Evolutionary conservation across 2,329 filamentous ascomycete species (phyloP).

Genomic region (Alternaria brassicae): DNA sequence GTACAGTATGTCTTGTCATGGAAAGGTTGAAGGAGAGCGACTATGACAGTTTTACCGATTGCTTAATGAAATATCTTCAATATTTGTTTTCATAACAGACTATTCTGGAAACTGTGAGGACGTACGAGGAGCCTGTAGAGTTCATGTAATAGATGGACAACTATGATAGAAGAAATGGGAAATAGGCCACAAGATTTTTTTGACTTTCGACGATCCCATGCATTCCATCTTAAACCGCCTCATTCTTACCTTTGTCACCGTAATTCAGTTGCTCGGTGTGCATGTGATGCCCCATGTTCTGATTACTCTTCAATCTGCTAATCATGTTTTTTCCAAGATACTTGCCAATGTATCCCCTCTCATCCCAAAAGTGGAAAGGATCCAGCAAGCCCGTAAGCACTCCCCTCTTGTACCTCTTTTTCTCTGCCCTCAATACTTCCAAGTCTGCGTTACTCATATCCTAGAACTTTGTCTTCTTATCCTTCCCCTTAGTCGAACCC

Average conservation of each 20-base stretch:
- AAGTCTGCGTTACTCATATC: constrained; percentile 47
- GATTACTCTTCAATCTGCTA: neutral
- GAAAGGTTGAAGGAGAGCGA: neutral
- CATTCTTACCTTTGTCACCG: neutral
- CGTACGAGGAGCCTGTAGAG: neutral
- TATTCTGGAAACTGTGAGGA: neutral
- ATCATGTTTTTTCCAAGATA: constrained; percentile 23
- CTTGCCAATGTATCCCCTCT: constrained; percentile 39
- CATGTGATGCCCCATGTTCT: neutral
- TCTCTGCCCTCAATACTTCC: constrained; percentile 33
- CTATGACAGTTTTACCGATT: neutral
- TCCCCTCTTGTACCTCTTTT: constrained; percentile 35
- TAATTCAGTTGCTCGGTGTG: neutral
- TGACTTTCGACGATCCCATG: neutral
- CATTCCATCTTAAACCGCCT: neutral
- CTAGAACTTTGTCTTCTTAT: constrained; percentile 49
- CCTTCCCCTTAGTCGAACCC: constrained; percentile 40
- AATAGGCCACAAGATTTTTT: neutral
- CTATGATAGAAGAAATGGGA: neutral
- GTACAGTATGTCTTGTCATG: neutral
- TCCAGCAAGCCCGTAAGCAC: constrained; percentile 32
- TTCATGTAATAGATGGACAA: neutral
- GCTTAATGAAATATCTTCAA: neutral
- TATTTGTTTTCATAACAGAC: neutral
- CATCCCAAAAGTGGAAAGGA: constrained; percentile 42